Evolutionary conservation across 345 rosid genomes (phyloP).

Genomic region (Ceriops zippeliana): DNA sequence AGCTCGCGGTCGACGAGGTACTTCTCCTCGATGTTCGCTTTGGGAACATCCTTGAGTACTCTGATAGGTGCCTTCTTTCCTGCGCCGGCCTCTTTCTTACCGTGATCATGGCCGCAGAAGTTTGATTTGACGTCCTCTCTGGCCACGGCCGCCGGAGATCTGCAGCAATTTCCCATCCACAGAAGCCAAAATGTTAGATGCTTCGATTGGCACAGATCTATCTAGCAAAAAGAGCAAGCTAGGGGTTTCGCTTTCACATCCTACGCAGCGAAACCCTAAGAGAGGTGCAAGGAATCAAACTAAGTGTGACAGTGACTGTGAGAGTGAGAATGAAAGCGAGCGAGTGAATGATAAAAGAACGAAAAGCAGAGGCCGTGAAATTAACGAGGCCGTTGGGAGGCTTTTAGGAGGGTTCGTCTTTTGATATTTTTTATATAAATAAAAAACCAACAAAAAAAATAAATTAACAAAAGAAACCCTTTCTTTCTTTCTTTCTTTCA

Average conservation of each 20-base stretch:
- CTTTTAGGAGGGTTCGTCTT: conserved; percentile 15
- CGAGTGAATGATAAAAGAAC: background rate
- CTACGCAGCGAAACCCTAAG: conserved; percentile 17
- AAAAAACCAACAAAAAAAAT: background rate
- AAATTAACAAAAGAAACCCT: background rate
- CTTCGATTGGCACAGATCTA: conserved; percentile 11
- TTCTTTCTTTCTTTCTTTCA: background rate
- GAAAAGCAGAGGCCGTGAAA: background rate
- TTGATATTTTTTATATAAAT: conserved; percentile 10
- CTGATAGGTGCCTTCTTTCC: conserved; percentile 67
- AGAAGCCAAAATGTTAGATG: background rate
- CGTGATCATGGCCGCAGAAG: conserved; percentile 68
- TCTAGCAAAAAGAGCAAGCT: conserved; percentile 11
- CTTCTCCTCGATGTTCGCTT: conserved; percentile 86
- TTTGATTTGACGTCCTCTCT: conserved; percentile 93
- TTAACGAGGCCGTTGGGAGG: background rate
- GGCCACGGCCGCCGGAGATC: conserved; percentile 99
- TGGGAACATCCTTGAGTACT: conserved; percentile 65
- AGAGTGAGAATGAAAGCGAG: background rate
- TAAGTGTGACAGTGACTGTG: background rate
- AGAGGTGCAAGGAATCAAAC: background rate
- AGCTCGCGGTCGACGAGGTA: conserved; percentile 95
- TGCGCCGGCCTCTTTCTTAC: conserved; percentile 47
- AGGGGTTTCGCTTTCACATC: conserved; percentile 27
- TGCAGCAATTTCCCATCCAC: conserved; percentile 94